Conservation (phyloP, 805 yeast species). For the Kuraishia ogatae region DNA sequence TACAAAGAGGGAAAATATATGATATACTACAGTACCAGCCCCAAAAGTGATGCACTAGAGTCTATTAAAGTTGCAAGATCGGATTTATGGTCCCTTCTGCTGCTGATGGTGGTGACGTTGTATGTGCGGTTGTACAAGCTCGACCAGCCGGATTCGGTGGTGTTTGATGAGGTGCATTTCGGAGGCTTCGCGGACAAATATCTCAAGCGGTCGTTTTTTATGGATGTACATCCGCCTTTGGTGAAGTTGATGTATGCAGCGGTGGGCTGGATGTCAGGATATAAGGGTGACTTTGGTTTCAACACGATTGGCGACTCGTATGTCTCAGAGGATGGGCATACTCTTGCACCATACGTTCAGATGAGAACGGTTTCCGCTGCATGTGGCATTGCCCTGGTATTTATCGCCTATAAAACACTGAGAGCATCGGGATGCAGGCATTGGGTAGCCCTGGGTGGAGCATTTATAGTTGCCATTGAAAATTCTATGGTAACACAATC, state of each 20-base stretch:
- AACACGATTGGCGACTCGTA: constrained; percentile 36
- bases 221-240: constrained; percentile 70
- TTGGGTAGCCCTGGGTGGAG: constrained; percentile 38
- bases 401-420: constrained; percentile 45
- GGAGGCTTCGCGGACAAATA: constrained; percentile 33
- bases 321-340: constrained; percentile 13
- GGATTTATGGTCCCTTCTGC: constrained; percentile 16
- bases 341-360: constrained; percentile 35
- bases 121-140: constrained; percentile 24
- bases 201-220: constrained; percentile 50
- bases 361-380: constrained; percentile 52
- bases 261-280: constrained; percentile 43
- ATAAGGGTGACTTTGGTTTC: constrained; percentile 37
- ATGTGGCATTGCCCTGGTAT: constrained; percentile 43
- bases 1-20: constrained; percentile 19
- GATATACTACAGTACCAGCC: constrained; percentile 20
- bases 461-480: constrained; percentile 49
- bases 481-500: constrained; percentile 57
- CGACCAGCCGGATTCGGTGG: constrained; percentile 28
- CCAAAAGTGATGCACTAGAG: constrained; percentile 11
- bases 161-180: constrained; percentile 40
- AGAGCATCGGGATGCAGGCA: constrained; percentile 48
- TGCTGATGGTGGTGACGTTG: constrained; percentile 17
- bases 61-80: constrained; percentile 8
- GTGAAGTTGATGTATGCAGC: constrained; percentile 51